phyloP scores from a whole-genome alignment of 2,329 filamentous ascomycete genomes.

The Pseudogymnoascus sp. region DNA sequence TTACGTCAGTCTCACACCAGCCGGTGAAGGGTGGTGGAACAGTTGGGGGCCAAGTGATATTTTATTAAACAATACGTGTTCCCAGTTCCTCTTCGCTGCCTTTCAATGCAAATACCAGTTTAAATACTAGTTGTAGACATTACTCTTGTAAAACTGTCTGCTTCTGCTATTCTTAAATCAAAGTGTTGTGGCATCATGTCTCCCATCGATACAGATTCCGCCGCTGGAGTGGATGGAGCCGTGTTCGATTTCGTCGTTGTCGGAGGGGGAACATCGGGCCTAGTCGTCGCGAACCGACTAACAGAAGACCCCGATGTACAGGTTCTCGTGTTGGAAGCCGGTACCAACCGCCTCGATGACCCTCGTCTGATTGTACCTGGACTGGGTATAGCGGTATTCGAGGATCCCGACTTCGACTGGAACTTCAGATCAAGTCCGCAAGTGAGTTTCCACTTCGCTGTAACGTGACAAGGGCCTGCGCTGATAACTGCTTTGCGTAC shows the following conservation, averaged over 20 bases:
- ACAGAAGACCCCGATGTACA: conserved; percentile 30
- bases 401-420: conserved; percentile 33
- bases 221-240: neutral
- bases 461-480: conserved; percentile 19
- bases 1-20: neutral
- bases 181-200: neutral
- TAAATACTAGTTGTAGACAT: neutral
- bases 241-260: conserved; percentile 35
- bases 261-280: conserved; percentile 38
- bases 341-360: conserved; percentile 29
- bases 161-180: neutral
- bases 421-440: conserved; percentile 30
- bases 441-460: conserved; percentile 24
- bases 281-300: conserved; percentile 35
- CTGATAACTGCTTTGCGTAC: neutral
- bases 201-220: neutral
- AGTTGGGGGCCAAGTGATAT: neutral
- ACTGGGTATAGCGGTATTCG: conserved; percentile 27
- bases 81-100: neutral
- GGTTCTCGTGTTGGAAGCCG: conserved; percentile 35
- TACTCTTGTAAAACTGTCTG: neutral
- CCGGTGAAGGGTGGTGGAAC: neutral
- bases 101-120: neutral
- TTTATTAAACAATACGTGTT: neutral
- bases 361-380: conserved; percentile 33